A percentile compares a stretch with the other conserved stretches of the same genome.
Evolutionary conservation across 2,329 filamentous ascomycete species (phyloP).

Genomic region (Rutstroemia sp.): DNA sequence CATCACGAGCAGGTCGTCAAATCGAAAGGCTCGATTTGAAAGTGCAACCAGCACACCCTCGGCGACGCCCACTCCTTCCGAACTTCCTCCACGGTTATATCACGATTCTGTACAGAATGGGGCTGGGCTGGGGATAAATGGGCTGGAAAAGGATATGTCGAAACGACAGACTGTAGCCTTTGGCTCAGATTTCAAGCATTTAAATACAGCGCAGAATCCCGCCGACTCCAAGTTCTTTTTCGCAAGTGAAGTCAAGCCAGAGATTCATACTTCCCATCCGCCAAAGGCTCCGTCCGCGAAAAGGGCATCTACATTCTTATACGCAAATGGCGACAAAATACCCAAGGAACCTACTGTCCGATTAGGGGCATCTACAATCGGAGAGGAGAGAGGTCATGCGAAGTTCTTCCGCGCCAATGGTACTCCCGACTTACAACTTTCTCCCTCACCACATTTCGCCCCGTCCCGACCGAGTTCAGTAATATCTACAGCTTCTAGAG

Average conservation of each 20-base stretch:
- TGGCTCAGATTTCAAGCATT: conserved; percentile 30
- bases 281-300: conserved; percentile 24
- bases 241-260: conserved; percentile 63
- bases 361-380: conserved; percentile 22
- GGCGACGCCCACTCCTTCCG: conserved; percentile 30
- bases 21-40: conserved; percentile 63
- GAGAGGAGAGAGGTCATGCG: conserved; percentile 32
- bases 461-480: conserved; percentile 38
- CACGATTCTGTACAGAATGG: conserved; percentile 28
- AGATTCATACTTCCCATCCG: background rate
- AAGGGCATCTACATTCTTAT: conserved; percentile 39
- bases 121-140: conserved; percentile 19
- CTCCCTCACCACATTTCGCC: conserved; percentile 31
- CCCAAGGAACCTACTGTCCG: conserved; percentile 28
- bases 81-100: conserved; percentile 7
- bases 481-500: conserved; percentile 39
- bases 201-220: conserved; percentile 21
- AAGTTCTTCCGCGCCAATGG: conserved; percentile 76
- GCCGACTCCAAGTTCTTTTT: conserved; percentile 78
- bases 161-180: conserved; percentile 33
- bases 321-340: conserved; percentile 39
- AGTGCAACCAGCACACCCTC: conserved; percentile 60
- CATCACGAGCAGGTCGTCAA: conserved; percentile 71
- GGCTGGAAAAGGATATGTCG: conserved; percentile 22
- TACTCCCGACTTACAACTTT: conserved; percentile 41